Conservation (phyloP, 2,329 filamentous ascomycete genomes). For the Trichoderma sp. region DNA sequence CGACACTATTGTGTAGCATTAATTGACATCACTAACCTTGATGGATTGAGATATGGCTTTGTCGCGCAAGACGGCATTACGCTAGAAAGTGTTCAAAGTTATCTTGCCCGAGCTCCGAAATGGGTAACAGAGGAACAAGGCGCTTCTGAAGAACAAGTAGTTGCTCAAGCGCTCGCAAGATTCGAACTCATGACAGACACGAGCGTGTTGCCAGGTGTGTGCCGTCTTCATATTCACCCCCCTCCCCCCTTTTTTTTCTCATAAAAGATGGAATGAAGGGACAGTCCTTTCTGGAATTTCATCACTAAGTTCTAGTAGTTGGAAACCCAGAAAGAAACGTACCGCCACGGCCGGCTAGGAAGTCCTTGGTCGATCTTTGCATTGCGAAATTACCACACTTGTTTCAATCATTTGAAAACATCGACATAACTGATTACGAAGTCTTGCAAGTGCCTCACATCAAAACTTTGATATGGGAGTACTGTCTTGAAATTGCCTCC, state of each 20-base stretch:
- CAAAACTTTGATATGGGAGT: not conserved
- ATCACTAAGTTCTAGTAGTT: no score
- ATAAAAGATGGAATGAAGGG: not conserved
- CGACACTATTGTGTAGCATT: not conserved
- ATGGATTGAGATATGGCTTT: constrained; percentile 16
- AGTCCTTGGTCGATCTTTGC: constrained; percentile 6
- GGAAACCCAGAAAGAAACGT: not conserved
- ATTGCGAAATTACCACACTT: not conserved
- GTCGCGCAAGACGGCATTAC: no score
- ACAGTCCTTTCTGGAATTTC: not conserved
- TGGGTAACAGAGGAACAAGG: not conserved
- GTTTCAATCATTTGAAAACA: not conserved
- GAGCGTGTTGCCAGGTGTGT: not conserved
- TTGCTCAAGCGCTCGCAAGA: not conserved
- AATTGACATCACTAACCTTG: constrained; percentile 21
- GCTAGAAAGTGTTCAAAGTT: not conserved
- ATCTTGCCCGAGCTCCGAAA: not conserved
- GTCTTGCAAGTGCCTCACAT: not conserved
- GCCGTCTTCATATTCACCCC: not conserved
- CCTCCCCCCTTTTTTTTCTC: not conserved
- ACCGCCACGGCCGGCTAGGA: not conserved
- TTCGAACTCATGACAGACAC: not conserved
- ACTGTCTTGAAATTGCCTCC: not conserved
- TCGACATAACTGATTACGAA: not conserved
- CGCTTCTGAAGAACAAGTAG: not conserved